Evolutionary conservation across 225 moss, liverwort and hornwort genomes (phyloP).

Genomic region (Sphagnum contortum): DNA sequence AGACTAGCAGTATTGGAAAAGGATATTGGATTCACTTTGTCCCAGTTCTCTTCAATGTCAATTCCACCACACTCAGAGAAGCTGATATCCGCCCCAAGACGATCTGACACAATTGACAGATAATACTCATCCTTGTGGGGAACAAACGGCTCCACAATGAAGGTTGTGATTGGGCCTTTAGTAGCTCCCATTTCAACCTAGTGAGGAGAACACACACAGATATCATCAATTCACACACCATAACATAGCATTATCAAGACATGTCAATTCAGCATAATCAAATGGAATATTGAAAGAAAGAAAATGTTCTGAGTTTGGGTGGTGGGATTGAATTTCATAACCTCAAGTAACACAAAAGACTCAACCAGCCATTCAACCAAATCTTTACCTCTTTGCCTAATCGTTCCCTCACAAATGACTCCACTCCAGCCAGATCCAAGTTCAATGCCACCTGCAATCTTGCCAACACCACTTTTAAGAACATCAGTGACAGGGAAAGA

Average conservation of each 20-base stretch:
- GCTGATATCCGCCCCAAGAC: conserved; percentile 71
- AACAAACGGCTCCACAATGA: conserved; percentile 94
- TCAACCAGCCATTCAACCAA: too few species aligned
- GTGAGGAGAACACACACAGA: not conserved
- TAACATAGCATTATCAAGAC: too few species aligned
- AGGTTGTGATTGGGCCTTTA: conserved; percentile 84
- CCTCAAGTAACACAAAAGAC: not conserved
- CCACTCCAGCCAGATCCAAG: conserved; percentile 84
- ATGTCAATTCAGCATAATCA: too few species aligned
- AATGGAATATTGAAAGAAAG: too few species aligned
- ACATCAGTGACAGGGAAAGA: not conserved
- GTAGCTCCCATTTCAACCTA: conserved; percentile 94
- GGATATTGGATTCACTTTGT: conserved; percentile 47
- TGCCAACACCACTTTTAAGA: too few species aligned
- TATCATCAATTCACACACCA: not conserved
- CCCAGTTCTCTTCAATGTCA: conserved; percentile 98
- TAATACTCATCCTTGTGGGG: conserved; percentile 93
- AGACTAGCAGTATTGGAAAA: not conserved
- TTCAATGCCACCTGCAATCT: conserved; percentile 67
- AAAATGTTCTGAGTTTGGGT: too few species aligned
- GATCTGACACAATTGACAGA: conserved; percentile 82
- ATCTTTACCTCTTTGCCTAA: conserved; percentile 81
- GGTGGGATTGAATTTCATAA: not conserved
- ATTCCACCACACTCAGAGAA: conserved; percentile 99
- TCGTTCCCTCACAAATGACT: conserved; percentile 81